These are phyloP conservation scores for Apiospora koreana DNA, from an alignment of 2,329 filamentous ascomycete species.

Conservation along the genomic window DNA sequence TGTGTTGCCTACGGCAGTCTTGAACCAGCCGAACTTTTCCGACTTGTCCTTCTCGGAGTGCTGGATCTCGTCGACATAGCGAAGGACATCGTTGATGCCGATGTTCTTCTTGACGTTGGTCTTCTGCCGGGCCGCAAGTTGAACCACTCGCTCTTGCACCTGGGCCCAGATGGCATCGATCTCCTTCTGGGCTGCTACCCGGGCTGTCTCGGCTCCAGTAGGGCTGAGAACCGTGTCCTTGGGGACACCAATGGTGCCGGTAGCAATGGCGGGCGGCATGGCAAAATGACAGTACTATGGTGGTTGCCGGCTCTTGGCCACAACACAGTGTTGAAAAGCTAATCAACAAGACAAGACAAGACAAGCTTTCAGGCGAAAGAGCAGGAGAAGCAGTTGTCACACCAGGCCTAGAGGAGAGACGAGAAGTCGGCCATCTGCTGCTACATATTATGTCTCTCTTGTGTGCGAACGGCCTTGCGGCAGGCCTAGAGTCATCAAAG, in stretches of 20 bases:
- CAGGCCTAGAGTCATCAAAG: background rate
- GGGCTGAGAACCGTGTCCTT: background rate
- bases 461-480: background rate
- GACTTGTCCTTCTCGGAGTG: slow-evolving; percentile 28
- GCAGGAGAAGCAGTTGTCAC: background rate
- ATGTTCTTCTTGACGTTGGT: slow-evolving; percentile 27
- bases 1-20: slow-evolving; percentile 29
- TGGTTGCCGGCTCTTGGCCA: background rate
- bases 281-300: background rate
- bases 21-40: slow-evolving; percentile 31
- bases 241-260: background rate
- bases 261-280: background rate
- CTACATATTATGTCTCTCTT: background rate
- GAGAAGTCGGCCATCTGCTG: background rate
- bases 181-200: slow-evolving; percentile 27
- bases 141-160: slow-evolving; percentile 33
- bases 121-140: slow-evolving; percentile 32
- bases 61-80: slow-evolving; percentile 29
- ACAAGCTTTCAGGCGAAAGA: background rate
- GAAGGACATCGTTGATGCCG: slow-evolving; percentile 31
- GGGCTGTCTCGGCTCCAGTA: background rate
- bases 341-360: background rate
- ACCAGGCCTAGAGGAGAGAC: background rate
- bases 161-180: slow-evolving; percentile 35
- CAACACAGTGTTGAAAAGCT: background rate